Evolutionary conservation across 2,329 filamentous ascomycete genomes (phyloP).

Genomic region (Colletotrichum sublineola): DNA sequence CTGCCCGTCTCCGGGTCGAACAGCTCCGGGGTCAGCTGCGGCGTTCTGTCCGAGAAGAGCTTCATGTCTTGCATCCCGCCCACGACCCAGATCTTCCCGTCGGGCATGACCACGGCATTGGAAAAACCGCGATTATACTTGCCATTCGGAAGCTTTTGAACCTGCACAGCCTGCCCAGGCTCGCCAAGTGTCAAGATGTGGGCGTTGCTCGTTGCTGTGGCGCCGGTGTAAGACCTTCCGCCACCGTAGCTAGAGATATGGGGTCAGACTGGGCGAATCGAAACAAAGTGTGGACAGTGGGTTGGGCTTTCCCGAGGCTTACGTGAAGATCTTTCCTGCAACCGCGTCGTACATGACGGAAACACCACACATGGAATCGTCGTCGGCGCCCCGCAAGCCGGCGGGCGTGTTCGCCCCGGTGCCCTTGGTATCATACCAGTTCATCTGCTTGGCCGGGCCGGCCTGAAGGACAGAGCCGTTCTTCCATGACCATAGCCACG

Average conservation of each 20-base stretch:
- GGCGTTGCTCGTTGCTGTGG: constrained; percentile 57
- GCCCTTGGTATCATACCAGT: constrained; percentile 66
- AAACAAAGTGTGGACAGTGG: too few species aligned
- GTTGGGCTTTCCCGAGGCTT: neutral
- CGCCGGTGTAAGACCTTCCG: constrained; percentile 57
- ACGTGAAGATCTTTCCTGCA: constrained; percentile 66
- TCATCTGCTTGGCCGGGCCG: constrained; percentile 65
- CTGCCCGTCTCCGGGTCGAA: constrained; percentile 57
- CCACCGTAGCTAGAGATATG: constrained; percentile 56
- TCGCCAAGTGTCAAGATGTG: constrained; percentile 62
- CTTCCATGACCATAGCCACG: constrained; percentile 55
- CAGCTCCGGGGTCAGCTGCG: constrained; percentile 59
- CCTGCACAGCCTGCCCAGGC: constrained; percentile 39
- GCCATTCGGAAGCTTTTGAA: constrained; percentile 12
- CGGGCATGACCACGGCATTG: constrained; percentile 61
- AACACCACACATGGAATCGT: constrained; percentile 66
- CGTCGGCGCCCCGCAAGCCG: constrained; percentile 58
- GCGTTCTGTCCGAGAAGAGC: constrained; percentile 60
- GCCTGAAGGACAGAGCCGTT: constrained; percentile 66
- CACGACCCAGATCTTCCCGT: constrained; percentile 60
- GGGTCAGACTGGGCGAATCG: neutral
- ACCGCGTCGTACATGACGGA: constrained; percentile 72
- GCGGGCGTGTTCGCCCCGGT: constrained; percentile 56
- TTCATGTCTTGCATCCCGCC: constrained; percentile 58
- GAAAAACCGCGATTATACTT: constrained; percentile 56